phyloP scores from a whole-genome alignment of 2,329 filamentous ascomycete genomes.

The Macrophomina pseudophaseolina region DNA sequence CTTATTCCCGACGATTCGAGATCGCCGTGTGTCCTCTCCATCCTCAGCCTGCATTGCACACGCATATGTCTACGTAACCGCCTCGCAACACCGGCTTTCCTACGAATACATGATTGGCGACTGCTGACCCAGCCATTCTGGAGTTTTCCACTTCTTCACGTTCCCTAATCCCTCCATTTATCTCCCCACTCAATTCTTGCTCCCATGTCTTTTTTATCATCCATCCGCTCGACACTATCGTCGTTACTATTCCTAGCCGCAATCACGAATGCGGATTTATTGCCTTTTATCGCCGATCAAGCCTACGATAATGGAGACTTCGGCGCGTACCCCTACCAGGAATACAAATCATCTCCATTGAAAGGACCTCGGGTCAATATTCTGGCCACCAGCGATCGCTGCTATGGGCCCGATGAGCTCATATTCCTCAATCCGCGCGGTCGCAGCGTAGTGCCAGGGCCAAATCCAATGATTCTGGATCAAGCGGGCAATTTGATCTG shows the following conservation, averaged over 20 bases:
- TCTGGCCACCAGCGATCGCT: slow-evolving; percentile 21
- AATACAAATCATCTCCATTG: slow-evolving; percentile 27
- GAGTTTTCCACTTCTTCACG: background rate
- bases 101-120: slow-evolving; percentile 5
- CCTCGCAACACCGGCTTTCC: background rate
- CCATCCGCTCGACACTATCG: slow-evolving; percentile 9
- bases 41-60: background rate
- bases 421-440: slow-evolving; percentile 29
- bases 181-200: background rate
- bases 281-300: slow-evolving; percentile 29
- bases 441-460: slow-evolving; percentile 27
- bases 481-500: slow-evolving; percentile 41
- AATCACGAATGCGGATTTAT: slow-evolving; percentile 14
- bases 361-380: slow-evolving; percentile 30
- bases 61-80: slow-evolving; percentile 15
- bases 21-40: background rate
- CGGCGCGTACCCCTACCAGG: slow-evolving; percentile 30
- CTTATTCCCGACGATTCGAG: background rate
- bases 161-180: background rate
- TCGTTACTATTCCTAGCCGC: slow-evolving; percentile 17
- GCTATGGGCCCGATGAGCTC: slow-evolving; percentile 27
- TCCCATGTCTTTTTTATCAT: slow-evolving; percentile 20
- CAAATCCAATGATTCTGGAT: slow-evolving; percentile 44
- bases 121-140: background rate
- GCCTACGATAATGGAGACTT: slow-evolving; percentile 32